These are phyloP conservation scores for Dysphania ambrosioides DNA, from an alignment of 148 eudicot species.

Conservation along the genomic window DNA sequence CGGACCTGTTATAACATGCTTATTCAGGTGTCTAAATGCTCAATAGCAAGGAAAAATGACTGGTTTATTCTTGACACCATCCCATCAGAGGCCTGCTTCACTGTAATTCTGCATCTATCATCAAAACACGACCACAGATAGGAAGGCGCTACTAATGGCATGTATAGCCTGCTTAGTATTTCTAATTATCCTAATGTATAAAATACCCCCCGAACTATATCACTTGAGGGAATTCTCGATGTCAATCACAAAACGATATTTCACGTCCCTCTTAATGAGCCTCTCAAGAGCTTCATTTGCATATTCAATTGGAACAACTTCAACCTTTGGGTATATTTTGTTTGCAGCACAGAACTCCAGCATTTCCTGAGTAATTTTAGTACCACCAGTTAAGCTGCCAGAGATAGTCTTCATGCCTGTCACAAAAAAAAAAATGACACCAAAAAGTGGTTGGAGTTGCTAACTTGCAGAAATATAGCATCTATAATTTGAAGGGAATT, in stretches of 20 bases:
- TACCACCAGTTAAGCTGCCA: constrained; percentile 74
- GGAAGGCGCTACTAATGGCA: too few relatives aligned
- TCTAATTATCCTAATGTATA: too few relatives aligned
- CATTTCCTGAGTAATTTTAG: constrained; percentile 68
- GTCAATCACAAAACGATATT: constrained; percentile 87
- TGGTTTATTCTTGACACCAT: too few relatives aligned
- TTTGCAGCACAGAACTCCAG: constrained; percentile 66
- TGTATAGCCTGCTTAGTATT: too few relatives aligned
- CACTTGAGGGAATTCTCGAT: constrained; percentile 61
- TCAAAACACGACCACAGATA: too few relatives aligned
- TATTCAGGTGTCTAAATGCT: too few relatives aligned
- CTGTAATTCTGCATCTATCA: too few relatives aligned
- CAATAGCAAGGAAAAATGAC: too few relatives aligned
- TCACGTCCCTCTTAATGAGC: constrained; percentile 60
- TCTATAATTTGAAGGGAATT: too few relatives aligned
- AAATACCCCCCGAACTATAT: constrained; percentile 6
- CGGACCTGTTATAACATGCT: too few relatives aligned
- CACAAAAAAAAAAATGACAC: not conserved
- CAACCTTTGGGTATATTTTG: constrained; percentile 60
- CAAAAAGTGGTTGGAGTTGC: not conserved
- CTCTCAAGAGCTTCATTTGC: constrained; percentile 74
- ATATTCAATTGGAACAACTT: constrained; percentile 60
- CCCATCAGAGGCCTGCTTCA: too few relatives aligned
- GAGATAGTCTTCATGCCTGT: constrained; percentile 58
- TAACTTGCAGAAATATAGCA: constrained; percentile 6